Conservation (phyloP, 352 stramenopile genomes). For the Pythium chondricola region DNA sequence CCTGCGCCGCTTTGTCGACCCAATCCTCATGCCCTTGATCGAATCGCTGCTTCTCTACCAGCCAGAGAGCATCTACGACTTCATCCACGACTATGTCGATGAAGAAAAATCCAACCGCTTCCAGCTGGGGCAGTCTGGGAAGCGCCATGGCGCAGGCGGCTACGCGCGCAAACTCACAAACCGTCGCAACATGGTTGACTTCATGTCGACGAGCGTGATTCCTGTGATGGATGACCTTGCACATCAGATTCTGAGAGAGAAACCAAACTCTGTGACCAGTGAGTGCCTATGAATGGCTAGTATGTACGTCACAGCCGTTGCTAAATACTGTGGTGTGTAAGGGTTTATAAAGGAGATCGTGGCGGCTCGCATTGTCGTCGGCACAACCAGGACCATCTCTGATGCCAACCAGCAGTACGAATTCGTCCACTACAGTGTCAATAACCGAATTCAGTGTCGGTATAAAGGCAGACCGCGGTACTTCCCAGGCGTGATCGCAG, state of each 20-base stretch:
- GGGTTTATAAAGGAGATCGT: slow-evolving; percentile 64
- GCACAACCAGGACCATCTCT: slow-evolving; percentile 17
- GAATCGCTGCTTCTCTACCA: slow-evolving; percentile 76
- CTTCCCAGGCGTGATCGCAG: slow-evolving; percentile 43
- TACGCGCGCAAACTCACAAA: slow-evolving; percentile 70
- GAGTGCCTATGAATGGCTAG: not conserved
- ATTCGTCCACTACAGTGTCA: slow-evolving; percentile 25
- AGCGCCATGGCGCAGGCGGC: slow-evolving; percentile 14
- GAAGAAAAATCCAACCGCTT: slow-evolving; percentile 44
- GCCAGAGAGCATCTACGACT: slow-evolving; percentile 73
- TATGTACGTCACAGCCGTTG: not conserved
- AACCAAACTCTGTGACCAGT: slow-evolving; percentile 60
- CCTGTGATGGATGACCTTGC: slow-evolving; percentile 82
- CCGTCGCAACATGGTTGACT: slow-evolving; percentile 73
- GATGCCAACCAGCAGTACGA: slow-evolving; percentile 39
- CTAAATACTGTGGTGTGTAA: slow-evolving; percentile 3
- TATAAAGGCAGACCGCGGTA: slow-evolving; percentile 70
- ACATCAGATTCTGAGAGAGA: slow-evolving; percentile 69
- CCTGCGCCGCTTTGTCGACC: slow-evolving; percentile 65
- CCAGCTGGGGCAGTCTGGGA: not conserved
- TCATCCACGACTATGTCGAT: slow-evolving; percentile 76
- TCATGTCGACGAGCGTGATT: slow-evolving; percentile 80
- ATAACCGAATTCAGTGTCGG: slow-evolving; percentile 48
- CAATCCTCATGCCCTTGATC: slow-evolving; percentile 79
- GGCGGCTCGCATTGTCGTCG: slow-evolving; percentile 40